Percentiles rank a stretch among this genome's conserved stretches.
These are phyloP conservation scores for Gossypium thurberi DNA, from an alignment of 345 rosid genomes.

Conservation along the genomic window DNA sequence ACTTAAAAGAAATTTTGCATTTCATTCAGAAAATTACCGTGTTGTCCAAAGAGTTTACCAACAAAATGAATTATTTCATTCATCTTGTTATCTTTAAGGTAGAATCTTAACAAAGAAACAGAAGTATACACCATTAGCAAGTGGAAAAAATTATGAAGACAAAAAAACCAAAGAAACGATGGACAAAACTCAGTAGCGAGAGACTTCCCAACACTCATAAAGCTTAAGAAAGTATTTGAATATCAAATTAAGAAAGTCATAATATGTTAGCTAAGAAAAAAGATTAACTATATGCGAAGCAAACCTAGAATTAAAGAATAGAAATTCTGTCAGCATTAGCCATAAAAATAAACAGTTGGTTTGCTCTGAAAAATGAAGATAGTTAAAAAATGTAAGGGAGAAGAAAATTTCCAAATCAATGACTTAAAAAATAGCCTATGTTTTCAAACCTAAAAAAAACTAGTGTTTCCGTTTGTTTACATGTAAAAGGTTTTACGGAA, in stretches of 20 bases:
- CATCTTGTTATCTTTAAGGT: background rate
- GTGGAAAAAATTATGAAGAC: constrained; percentile 7
- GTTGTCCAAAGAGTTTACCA: background rate
- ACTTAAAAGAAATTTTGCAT: background rate
- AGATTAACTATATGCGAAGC: too few species aligned
- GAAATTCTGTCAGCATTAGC: background rate
- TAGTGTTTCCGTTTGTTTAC: background rate
- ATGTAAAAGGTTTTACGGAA: too few species aligned
- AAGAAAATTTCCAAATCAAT: background rate
- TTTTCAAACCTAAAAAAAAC: background rate
- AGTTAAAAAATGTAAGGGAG: background rate
- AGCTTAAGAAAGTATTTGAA: too few species aligned
- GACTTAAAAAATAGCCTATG: background rate
- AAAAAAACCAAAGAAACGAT: constrained; percentile 23
- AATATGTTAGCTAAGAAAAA: too few species aligned
- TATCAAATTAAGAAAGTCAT: too few species aligned
- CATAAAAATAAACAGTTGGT: background rate
- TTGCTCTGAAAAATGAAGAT: background rate
- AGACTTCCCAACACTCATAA: too few species aligned
- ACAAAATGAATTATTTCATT: background rate
- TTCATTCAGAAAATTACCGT: background rate
- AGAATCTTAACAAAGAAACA: constrained; percentile 11
- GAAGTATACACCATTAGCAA: constrained; percentile 12
- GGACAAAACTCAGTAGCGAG: too few species aligned
- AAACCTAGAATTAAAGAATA: background rate